A percentile compares a stretch with the other conserved stretches of the same genome.
Evolutionary conservation across 495 filamentous ascomycete species (phyloP).

Genomic region (Penicillium canariense): DNA sequence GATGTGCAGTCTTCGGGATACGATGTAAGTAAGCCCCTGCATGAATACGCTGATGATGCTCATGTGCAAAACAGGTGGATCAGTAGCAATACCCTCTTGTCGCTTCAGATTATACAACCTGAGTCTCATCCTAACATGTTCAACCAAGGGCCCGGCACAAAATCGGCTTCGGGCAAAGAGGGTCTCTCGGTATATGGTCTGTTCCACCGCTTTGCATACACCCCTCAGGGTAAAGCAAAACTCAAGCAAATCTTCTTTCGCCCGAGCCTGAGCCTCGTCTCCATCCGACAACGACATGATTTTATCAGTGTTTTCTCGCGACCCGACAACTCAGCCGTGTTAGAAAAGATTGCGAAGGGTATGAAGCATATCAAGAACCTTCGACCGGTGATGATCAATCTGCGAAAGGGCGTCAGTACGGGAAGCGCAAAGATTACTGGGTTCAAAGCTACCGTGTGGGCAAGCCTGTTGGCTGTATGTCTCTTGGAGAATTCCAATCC

Average conservation of each 20-base stretch:
- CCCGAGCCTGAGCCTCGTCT: conserved; percentile 63
- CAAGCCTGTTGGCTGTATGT: conserved; percentile 54
- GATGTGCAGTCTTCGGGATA: conserved; percentile 73
- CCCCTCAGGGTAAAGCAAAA: conserved; percentile 73
- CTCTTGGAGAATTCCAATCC: not conserved
- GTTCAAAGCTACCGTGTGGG: conserved; percentile 70
- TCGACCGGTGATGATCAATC: conserved; percentile 62
- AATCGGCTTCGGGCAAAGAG: conserved; percentile 74
- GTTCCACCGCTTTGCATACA: conserved; percentile 73
- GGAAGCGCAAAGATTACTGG: conserved; percentile 54
- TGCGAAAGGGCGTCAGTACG: conserved; percentile 72
- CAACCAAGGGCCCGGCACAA: conserved; percentile 70
- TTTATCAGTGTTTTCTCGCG: conserved; percentile 67
- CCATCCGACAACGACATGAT: conserved; percentile 73
- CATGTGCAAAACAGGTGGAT: conserved; percentile 57
- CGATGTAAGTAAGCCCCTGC: conserved; percentile 55
- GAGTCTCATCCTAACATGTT: conserved; percentile 85
- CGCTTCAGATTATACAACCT: conserved; percentile 81
- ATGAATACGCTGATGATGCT: not conserved
- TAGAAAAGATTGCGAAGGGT: conserved; percentile 58
- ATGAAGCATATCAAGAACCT: conserved; percentile 80
- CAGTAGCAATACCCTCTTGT: conserved; percentile 72
- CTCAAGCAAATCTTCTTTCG: conserved; percentile 83
- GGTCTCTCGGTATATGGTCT: conserved; percentile 86
- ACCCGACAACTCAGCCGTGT: conserved; percentile 60